Conservation (phyloP, 352 stramenopile species). For the Globisporangium parvum region DNA sequence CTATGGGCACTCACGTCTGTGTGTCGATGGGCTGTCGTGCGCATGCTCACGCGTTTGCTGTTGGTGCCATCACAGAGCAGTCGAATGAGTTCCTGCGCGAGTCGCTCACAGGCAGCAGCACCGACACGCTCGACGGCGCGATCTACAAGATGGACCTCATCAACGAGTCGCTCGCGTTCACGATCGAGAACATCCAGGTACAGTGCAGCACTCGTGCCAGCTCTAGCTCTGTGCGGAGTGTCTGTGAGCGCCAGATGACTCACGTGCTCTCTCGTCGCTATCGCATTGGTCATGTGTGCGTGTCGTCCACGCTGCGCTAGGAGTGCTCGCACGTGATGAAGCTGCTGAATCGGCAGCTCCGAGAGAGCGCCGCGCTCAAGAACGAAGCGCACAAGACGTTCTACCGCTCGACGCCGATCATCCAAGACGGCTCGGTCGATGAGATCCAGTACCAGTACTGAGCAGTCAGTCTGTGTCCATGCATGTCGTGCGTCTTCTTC, state of each 20-base stretch:
- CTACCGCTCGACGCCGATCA: slow-evolving; percentile 18
- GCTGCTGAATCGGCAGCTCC: slow-evolving; percentile 61
- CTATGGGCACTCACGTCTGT: background rate
- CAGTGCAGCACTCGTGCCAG: background rate
- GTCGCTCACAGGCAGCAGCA: slow-evolving; percentile 23
- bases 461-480: background rate
- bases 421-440: slow-evolving; percentile 9
- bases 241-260: background rate
- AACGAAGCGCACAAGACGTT: slow-evolving; percentile 22
- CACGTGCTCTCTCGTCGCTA: background rate
- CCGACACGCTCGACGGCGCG: slow-evolving; percentile 31
- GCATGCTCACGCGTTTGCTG: background rate
- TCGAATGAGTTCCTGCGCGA: slow-evolving; percentile 38
- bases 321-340: slow-evolving; percentile 67
- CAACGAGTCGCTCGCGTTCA: slow-evolving; percentile 76
- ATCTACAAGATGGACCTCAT: slow-evolving; percentile 75
- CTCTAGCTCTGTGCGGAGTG: background rate
- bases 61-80: slow-evolving; percentile 20
- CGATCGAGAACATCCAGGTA: slow-evolving; percentile 73
- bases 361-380: slow-evolving; percentile 42
- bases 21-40: background rate
- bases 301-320: slow-evolving; percentile 7
- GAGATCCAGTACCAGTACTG: slow-evolving; percentile 11
- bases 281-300: too few relatives aligned
- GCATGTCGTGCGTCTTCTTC: too few relatives aligned